These are phyloP conservation scores for Apiospora sp. DNA, from an alignment of 2,329 filamentous ascomycete genomes.

Conservation along the genomic window DNA sequence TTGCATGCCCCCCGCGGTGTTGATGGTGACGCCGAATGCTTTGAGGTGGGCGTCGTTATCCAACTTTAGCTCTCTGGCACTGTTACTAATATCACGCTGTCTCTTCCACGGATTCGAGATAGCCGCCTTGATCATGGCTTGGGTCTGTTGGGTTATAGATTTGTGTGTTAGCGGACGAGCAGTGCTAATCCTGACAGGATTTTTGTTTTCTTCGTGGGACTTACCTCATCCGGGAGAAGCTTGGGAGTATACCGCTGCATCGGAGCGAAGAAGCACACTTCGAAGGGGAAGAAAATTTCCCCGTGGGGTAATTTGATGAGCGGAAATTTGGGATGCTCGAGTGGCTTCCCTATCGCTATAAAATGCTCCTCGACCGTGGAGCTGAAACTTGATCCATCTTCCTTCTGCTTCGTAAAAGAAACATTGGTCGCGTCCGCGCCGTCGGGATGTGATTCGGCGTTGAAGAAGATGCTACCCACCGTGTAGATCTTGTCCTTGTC, in stretches of 20 bases:
- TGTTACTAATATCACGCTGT: constrained; percentile 73
- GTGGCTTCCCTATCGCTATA: constrained; percentile 63
- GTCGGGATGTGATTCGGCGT: constrained; percentile 42
- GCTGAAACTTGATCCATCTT: no score
- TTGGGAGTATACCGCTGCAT: constrained; percentile 71
- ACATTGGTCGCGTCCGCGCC: constrained; percentile 49
- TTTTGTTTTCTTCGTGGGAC: not conserved
- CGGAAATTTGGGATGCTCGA: constrained; percentile 56
- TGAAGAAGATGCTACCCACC: constrained; percentile 59
- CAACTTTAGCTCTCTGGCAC: constrained; percentile 76
- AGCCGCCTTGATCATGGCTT: constrained; percentile 91
- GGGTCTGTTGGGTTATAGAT: constrained; percentile 62
- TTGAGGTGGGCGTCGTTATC: constrained; percentile 71
- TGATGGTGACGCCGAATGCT: constrained; percentile 78
- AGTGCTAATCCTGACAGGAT: no score
- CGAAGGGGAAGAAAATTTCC: constrained; percentile 65
- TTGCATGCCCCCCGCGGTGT: constrained; percentile 34
- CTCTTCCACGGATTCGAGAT: constrained; percentile 72
- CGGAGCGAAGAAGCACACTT: constrained; percentile 59
- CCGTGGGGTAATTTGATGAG: constrained; percentile 63
- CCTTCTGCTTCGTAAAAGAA: constrained; percentile 55
- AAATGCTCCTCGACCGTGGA: constrained; percentile 59
- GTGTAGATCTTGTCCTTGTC: constrained; percentile 57
- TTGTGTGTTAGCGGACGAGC: no score
- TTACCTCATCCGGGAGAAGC: constrained; percentile 52